phyloP scores from a whole-genome alignment of 2,329 filamentous ascomycete species.

The Trichophyton schoenleinii region DNA sequence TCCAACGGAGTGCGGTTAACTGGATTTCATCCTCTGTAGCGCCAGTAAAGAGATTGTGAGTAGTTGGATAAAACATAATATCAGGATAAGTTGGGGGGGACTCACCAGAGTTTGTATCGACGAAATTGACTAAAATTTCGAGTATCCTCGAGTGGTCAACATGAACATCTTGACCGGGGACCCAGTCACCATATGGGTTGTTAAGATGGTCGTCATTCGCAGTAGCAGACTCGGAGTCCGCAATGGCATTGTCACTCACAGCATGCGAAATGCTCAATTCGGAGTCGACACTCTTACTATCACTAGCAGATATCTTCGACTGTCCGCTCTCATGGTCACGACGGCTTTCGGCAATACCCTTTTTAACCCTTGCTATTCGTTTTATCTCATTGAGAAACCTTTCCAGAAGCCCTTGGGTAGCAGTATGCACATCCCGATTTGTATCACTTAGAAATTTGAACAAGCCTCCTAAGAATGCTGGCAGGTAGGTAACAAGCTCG shows the following conservation, averaged over 20 bases:
- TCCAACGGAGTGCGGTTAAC: constrained; percentile 83
- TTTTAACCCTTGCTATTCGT: constrained; percentile 83
- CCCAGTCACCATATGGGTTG: constrained; percentile 80
- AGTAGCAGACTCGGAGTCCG: constrained; percentile 34
- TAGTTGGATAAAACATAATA: neutral
- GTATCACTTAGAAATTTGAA: constrained; percentile 86
- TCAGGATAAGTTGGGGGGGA: constrained; percentile 4
- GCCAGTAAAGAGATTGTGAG: constrained; percentile 11
- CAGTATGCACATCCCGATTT: constrained; percentile 87
- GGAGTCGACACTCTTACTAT: constrained; percentile 49
- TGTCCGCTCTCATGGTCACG: constrained; percentile 55
- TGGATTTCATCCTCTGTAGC: constrained; percentile 73
- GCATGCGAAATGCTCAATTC: constrained; percentile 32
- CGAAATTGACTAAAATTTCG: constrained; percentile 77
- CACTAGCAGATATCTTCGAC: constrained; percentile 57
- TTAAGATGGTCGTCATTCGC: constrained; percentile 46
- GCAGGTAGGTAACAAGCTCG: constrained; percentile 83
- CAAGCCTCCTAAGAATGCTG: constrained; percentile 78
- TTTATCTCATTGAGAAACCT: constrained; percentile 89
- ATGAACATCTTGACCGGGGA: constrained; percentile 91
- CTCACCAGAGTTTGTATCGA: constrained; percentile 65
- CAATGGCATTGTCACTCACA: constrained; percentile 44
- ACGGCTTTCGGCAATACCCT: constrained; percentile 76
- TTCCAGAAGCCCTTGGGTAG: constrained; percentile 77
- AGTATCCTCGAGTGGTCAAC: constrained; percentile 87